phyloP scores from a whole-genome alignment of 345 rosid genomes.

The Litchi chinensis region DNA sequence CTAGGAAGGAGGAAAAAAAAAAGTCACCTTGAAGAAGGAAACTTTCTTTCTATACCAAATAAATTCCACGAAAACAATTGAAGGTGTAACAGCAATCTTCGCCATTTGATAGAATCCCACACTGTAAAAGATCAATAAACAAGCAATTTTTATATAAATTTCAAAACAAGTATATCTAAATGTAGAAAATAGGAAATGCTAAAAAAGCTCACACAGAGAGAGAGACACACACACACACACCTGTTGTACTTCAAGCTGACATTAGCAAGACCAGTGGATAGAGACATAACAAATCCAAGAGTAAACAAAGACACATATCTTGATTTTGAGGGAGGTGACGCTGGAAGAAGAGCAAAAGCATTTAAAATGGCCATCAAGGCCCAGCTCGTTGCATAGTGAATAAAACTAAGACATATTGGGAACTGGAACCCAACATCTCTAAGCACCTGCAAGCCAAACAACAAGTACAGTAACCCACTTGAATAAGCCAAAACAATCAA shows the following conservation, averaged over 20 bases:
- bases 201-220: background rate
- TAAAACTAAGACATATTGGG: constrained; percentile 85
- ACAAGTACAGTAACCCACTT: background rate
- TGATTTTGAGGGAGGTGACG: constrained; percentile 74
- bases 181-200: background rate
- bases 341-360: constrained; percentile 65
- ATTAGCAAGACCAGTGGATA: constrained; percentile 97
- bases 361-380: constrained; percentile 77
- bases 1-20: background rate
- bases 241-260: constrained; percentile 97
- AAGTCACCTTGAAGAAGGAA: constrained; percentile 70
- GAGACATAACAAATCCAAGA: constrained; percentile 87
- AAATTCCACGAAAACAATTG: constrained; percentile 90
- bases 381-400: constrained; percentile 86
- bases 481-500: constrained; percentile 4
- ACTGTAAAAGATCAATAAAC: constrained; percentile 34
- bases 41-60: constrained; percentile 71
- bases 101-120: constrained; percentile 99
- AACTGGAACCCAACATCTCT: constrained; percentile 82
- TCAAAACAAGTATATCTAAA: background rate
- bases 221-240: constrained; percentile 40
- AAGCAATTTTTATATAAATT: background rate
- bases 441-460: constrained; percentile 58
- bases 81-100: constrained; percentile 91
- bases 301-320: constrained; percentile 56